Evolutionary conservation across 2,329 filamentous ascomycete genomes (phyloP).

Genomic region (Botrytis porri): DNA sequence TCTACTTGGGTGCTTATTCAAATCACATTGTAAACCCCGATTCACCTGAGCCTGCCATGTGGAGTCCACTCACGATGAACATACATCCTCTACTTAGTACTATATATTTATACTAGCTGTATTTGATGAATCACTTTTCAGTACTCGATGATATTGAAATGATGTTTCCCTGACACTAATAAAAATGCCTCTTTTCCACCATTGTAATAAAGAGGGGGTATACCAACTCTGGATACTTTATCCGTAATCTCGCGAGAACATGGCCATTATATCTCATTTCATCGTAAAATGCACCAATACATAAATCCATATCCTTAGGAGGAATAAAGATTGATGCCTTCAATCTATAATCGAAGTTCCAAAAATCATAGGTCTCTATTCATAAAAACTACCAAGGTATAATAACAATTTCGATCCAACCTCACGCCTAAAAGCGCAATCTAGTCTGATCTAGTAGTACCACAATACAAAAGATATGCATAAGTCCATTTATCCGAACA

Average conservation of each 20-base stretch:
- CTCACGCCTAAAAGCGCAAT: not conserved
- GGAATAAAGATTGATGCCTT: not conserved
- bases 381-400: not conserved
- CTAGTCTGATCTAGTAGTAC: not conserved
- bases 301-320: not conserved
- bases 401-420: not conserved
- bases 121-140: rapidly evolving
- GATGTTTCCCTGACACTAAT: rapidly evolving
- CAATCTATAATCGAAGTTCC: not conserved
- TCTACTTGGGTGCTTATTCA: not conserved
- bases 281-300: not conserved
- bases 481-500: not conserved
- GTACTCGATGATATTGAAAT: not conserved
- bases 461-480: not conserved
- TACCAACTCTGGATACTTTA: not conserved
- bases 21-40: rapidly evolving
- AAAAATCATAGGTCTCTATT: not conserved
- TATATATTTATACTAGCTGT: not conserved
- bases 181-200: not conserved
- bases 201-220: rapidly evolving
- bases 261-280: no score
- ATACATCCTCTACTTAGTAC: not conserved
- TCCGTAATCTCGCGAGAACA: no score
- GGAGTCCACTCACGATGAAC: rapidly evolving
- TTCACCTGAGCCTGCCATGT: rapidly evolving